Evolutionary conservation across 768 basidiomycete genomes (phyloP), one percentile per base, ranked within the genome.

Genomic region (Tephrocybe sp.): DNA sequence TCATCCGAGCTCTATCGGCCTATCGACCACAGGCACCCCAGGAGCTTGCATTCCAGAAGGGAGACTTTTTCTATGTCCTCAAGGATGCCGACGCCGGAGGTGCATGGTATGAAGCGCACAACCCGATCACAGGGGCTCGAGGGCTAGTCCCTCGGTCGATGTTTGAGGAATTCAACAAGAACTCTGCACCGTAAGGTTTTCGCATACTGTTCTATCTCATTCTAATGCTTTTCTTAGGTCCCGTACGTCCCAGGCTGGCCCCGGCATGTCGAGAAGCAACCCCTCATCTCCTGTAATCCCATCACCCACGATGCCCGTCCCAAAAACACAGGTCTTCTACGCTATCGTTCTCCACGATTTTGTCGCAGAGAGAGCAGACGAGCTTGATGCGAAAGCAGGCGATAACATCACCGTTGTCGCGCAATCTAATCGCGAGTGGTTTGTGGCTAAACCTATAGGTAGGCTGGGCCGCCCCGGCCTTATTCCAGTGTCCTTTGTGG

Each of bases 341-440:
- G 97, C 96, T 20, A 81, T 96, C 59, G 97, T 99, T 23, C 81
- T 93, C 55, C 96, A 98, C 63, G 95, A 98, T 63, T 99, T 99
- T 60, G 67, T 75, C 11, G 95, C 97, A n/a, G 97, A 99, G 68
- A 83, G 97, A 39, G 81, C 91, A 3, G 97, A 99, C 65, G 97
- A 99, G 64, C 84, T 99, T 40, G 95, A 96, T 54, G 96, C 96
- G 1, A 93, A 89, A 62, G 82, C 86, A 0, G 96, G 95, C 30
- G 97, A 99, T 62, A 80, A 91, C 7, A 91, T 99, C 65, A 90
- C 95, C 15, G 93, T 99, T 54, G 97, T 98, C 50, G 97, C 97
- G 0, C 97, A 98, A 68, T 98, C 95, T n/a, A 99, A 98, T 65
- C 92, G 93, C 57, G 97, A 99, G 68, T 99, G 97, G 97, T 98